Evolutionary conservation across 176 grass and related monocot species (phyloP).

Genomic region (Calamus simplicifolius): DNA sequence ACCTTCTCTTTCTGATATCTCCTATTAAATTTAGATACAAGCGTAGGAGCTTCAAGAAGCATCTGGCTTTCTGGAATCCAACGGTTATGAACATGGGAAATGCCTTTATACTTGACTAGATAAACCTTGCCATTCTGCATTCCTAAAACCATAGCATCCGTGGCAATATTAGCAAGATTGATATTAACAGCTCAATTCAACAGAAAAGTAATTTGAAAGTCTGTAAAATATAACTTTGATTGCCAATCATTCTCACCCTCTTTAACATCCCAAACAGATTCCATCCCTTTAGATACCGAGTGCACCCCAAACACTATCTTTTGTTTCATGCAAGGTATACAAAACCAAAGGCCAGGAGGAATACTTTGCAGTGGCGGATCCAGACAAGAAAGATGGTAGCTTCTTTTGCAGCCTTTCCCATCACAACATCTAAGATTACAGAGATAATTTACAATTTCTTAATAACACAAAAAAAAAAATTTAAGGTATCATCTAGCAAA

Average conservation of each 20-base stretch:
- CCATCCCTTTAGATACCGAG: conserved; percentile 57
- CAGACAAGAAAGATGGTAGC: conserved; percentile 67
- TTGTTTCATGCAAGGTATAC: conserved; percentile 47
- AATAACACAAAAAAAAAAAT: conserved; percentile 6
- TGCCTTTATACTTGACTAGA: conserved; percentile 80
- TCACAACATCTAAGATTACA: conserved; percentile 41
- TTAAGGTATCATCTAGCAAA: conserved; percentile 7
- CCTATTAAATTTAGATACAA: conserved; percentile 62
- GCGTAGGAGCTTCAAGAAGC: conserved; percentile 41
- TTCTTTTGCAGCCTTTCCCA: conserved; percentile 58
- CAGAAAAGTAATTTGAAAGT: too few relatives aligned
- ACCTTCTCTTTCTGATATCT: conserved; percentile 66
- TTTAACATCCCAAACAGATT: conserved; percentile 78
- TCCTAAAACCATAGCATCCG: conserved; percentile 21
- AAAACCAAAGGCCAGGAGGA: conserved; percentile 65
- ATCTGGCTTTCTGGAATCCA: conserved; percentile 67
- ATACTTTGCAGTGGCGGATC: conserved; percentile 45
- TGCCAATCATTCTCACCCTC: conserved; percentile 38
- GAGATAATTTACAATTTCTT: conserved; percentile 19
- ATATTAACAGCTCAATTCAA: too few relatives aligned
- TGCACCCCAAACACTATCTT: conserved; percentile 58
- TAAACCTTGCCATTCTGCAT: conserved; percentile 43
- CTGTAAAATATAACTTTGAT: background rate
- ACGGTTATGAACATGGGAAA: conserved; percentile 75
- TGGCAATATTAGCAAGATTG: conserved; percentile 1